A percentile compares a stretch with the other conserved stretches of the same genome.
phyloP scores from a whole-genome alignment of 495 filamentous ascomycete genomes.

The Aspergillus nanangensis region DNA sequence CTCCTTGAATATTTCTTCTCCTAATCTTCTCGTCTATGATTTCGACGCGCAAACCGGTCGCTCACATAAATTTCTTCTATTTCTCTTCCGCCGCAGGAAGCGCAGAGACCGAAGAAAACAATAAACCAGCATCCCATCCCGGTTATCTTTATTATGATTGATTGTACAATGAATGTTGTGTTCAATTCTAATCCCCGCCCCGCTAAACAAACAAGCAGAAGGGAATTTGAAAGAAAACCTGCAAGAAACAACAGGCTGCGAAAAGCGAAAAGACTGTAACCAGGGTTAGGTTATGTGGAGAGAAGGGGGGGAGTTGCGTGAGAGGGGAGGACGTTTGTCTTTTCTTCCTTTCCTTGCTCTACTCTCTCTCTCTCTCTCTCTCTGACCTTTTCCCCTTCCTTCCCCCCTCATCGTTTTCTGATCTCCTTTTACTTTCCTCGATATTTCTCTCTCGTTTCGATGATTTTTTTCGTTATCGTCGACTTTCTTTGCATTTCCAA shows the following conservation, averaged over 20 bases:
- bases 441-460: too few species aligned
- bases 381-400: conserved; percentile 9
- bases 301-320: neutral
- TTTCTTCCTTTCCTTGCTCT: conserved; percentile 11
- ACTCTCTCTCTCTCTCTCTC: conserved; percentile 7
- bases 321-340: conserved; percentile 1
- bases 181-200: too few species aligned
- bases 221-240: conserved; percentile 4
- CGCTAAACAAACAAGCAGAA: conserved; percentile 6
- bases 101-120: too few species aligned
- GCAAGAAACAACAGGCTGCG: neutral
- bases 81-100: neutral
- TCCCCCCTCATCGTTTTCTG: conserved; percentile 8
- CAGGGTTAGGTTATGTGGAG: neutral
- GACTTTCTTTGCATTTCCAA: conserved; percentile 14
- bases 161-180: conserved; percentile 21
- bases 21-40: conserved; percentile 28
- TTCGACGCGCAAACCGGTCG: conserved; percentile 21
- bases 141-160: too few species aligned
- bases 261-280: neutral
- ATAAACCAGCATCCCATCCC: neutral
- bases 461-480: too few species aligned
- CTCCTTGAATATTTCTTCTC: conserved; percentile 16
- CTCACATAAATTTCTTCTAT: neutral
- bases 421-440: too few species aligned